Evolutionary conservation across 805 yeast species (phyloP), one percentile per base, ranked within the genome.

Genomic region (Yamadazyma paraphyllophila): DNA sequence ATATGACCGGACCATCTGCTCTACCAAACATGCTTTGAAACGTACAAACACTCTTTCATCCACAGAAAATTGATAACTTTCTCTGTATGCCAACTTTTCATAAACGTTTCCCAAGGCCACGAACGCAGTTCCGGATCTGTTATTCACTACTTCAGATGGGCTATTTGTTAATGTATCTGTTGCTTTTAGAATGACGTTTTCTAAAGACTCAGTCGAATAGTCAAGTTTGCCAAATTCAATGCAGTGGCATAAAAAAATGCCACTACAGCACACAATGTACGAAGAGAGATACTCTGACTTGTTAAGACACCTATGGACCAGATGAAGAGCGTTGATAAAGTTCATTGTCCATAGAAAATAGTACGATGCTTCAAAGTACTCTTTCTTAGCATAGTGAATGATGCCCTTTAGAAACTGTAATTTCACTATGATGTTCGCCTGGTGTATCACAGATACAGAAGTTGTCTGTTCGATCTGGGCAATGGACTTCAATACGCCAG

Each of bases 1-100:
- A 49, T 66, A 70, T 43, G 67, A 66, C 17, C 66, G 52, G 9
- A 74, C 51, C 76, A 72, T 67, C 39, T 64, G 67, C 15, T 57
- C 61, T 11, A 72, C 33, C 26, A 43, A 46, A 3, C 42, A 37
- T 4, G 33, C 38, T 17, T 54, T 39, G n/a, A 47, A 49, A 12
- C 56, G 46, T 7, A 47, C 26, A 15, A 44, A 20, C n/a, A 25
- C 37, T 1, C 41, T 20, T 1, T 49, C 50, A 14, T 39, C 40
- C 27, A 55, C 53, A 1, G 49, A 41, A 10, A 37, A 40, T 7
- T 11, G 11, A 20, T 35, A n/a, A 25, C 11, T 50, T 36, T 30
- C 25, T 29, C 2, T 42, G 13, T 11, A 29, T 4, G 64, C 52
- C n/a, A 55, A 36, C 25, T 41, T 44, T 37, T 64, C 68, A 41